Base-by-base conservation (phyloP, 1,284 basidiomycete genomes). In the Leccinum pachyderme region DNA sequence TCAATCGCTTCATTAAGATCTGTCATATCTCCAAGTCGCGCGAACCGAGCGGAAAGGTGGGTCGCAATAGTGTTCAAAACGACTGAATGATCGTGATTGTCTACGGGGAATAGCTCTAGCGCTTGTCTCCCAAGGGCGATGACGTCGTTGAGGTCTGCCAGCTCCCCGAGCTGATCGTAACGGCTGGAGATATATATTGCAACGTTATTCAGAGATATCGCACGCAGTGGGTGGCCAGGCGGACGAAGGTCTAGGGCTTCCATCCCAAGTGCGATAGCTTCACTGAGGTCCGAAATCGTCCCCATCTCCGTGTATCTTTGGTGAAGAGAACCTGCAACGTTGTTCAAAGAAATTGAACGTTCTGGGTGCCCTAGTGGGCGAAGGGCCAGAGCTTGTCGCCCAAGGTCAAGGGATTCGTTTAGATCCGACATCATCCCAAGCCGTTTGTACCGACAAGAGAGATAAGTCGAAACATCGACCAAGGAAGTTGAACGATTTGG, bases 321-420 rank as follows among this genome's bases (percentile, higher is more conserved):
- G 6, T 39, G 27, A 0, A 51, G 41, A 35, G 7, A 13, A 22
- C 0, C 1, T 18, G 51, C 47, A 45, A 53, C 44, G 27, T 37
- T 52, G 48, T 22, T 35, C 29, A 53, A 37, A 2, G 48, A 41
- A 0, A n/a, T 28, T 8, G 33, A 15, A 4, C 27, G 52, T 18
- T 54, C 47, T 6, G 52, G 51, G 18, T 57, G 47, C 8, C 50
- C 44, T 25, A 12, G 41, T 4, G 41, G 13, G 22, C 11, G 41
- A 44, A 15, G 24, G 41, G 12, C 4, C 12, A 7, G 28, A 39
- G 55, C 53, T 13, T 43, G 43, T 18, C 28, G 32, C 8, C 15
- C 5, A 9, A 39, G 29, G 5, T n/a, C 31, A 35, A 59, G 48
- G 7, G 51, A 54, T 31, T 54, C 54, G 18, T 59, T 41, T 13